These are phyloP conservation scores for Breynia disticha DNA, from an alignment of 441 rosid genomes.

Conservation along the genomic window DNA sequence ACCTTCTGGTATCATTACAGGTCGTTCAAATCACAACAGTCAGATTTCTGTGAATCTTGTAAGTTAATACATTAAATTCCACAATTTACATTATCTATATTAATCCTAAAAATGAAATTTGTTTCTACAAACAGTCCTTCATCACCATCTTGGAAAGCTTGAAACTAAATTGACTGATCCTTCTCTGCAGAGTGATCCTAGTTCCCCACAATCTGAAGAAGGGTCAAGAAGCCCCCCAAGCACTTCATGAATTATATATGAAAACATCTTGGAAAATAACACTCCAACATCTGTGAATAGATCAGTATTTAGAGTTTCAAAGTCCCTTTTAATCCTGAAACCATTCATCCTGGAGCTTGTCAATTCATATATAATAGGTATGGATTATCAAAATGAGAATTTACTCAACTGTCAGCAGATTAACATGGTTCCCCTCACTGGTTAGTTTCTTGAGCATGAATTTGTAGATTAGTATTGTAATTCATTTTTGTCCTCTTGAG, in stretches of 20 bases:
- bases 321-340: neutral
- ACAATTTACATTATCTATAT: neutral
- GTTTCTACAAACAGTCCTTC: neutral
- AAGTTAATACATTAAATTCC: conserved; percentile 7
- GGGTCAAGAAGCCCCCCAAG: neutral
- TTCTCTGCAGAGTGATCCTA: neutral
- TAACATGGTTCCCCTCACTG: neutral
- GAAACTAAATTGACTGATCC: neutral
- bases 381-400: too few species aligned
- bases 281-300: neutral
- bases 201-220: neutral
- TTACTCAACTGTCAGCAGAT: too few species aligned
- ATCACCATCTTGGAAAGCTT: neutral
- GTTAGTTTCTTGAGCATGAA: neutral
- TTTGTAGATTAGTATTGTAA: neutral
- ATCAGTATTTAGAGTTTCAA: neutral
- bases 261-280: neutral
- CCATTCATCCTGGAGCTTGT: too few species aligned
- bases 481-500: neutral
- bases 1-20: conserved; percentile 20
- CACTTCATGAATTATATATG: neutral
- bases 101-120: neutral
- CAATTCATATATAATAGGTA: too few species aligned
- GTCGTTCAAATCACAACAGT: conserved; percentile 21
- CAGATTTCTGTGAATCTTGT: conserved; percentile 38